phyloP scores from a whole-genome alignment of 306 rosid species.

The Vigna hirtella region DNA sequence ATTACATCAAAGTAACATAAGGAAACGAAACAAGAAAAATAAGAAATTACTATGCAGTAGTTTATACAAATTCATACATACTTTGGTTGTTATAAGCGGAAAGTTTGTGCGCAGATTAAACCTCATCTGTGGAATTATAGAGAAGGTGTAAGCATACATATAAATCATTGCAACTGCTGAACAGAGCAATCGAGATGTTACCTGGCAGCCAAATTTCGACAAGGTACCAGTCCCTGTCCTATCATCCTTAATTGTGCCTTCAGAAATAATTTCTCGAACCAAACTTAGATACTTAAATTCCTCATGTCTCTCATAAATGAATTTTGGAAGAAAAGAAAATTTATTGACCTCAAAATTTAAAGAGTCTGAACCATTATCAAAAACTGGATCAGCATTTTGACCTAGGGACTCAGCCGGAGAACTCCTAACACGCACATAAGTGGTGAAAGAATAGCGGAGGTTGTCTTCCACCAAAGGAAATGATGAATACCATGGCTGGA shows the following conservation, averaged over 20 bases:
- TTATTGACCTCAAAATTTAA: conserved; percentile 67
- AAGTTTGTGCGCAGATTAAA: conserved; percentile 84
- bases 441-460: conserved; percentile 71
- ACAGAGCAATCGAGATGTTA: conserved; percentile 45
- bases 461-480: conserved; percentile 79
- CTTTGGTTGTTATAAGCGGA: conserved; percentile 98
- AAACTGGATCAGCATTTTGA: conserved; percentile 54
- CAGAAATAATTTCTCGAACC: conserved; percentile 82
- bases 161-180: conserved; percentile 36
- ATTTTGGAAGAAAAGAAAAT: conserved; percentile 89
- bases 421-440: conserved; percentile 84
- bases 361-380: conserved; percentile 48
- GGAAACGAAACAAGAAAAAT: conserved; percentile 15
- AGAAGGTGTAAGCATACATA: conserved; percentile 40
- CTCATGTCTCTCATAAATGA: conserved; percentile 82
- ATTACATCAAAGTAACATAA: conserved; percentile 23
- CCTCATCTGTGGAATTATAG: conserved; percentile 69
- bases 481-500: conserved; percentile 94
- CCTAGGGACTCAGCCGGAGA: conserved; percentile 55
- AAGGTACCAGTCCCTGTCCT: conserved; percentile 98
- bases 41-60: conserved; percentile 19
- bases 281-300: conserved; percentile 78
- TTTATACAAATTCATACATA: conserved; percentile 43
- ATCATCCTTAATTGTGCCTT: conserved; percentile 85
- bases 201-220: conserved; percentile 96